Base-by-base conservation (phyloP, 495 filamentous ascomycete genomes). In the Penicillium bialowiezense region DNA sequence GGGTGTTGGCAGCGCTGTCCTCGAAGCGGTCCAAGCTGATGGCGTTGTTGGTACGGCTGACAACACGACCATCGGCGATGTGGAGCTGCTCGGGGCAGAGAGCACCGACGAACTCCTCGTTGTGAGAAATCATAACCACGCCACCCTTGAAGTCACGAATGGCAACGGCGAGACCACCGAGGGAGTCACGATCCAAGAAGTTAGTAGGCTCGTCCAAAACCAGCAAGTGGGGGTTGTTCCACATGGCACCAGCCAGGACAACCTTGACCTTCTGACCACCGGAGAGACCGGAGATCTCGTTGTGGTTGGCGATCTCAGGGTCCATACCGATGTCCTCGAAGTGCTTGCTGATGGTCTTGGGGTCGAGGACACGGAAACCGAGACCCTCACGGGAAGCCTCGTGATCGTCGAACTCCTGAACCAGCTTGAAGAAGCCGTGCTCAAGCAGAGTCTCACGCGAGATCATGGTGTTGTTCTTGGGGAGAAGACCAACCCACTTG, bases 251-350 rank as follows among this genome's bases (percentile, higher is more conserved):
- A n/a, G 93, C 92, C 38, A 98, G 82, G 39, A 98, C 93, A 36
- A 98, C 93, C 80, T 98, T 98, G 71, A 98, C 93, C 72, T 98
- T 98, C 66, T 98, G 93, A n/a, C 93, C 93, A 71, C 93, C 93
- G 5, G 91, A 97, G 4, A 98, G 77, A 63, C 93, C 95, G 38
- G 90, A 91, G 62, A 98, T 98, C 69, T 96, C 84, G 68, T 96
- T 98, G 81, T 98, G 95, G 71, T 95, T 95, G 51, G 93, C 93
- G 62, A 98, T 96, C 58, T 98, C 93, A 2, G 93, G 91, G 64
- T 97, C 93, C 35, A 98, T 79, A 26, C 93, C 93, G 32, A 97
- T 78, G 52, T 98, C 95, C 64, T 97, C 91, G 57, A 98, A 98
- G 70, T 98, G 93, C 82, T 97, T 95, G 38, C 86, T 83, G 71